Evolutionary conservation across 495 filamentous ascomycete genomes (phyloP).

Genomic region (Parathielavia hyrcaniae): DNA sequence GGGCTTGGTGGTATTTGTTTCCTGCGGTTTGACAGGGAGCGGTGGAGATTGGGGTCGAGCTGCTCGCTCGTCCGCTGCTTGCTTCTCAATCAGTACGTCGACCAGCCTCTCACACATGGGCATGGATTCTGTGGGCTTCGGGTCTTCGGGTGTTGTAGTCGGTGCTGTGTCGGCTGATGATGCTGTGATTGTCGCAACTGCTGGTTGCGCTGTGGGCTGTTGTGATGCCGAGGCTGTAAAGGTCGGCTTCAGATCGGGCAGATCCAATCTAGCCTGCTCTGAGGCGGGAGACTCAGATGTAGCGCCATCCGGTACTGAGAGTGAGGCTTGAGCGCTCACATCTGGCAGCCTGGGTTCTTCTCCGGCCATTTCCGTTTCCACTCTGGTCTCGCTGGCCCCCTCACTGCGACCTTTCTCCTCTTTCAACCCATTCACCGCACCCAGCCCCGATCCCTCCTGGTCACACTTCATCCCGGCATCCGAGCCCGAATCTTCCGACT

Average conservation of each 20-base stretch:
- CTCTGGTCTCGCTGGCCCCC: not conserved
- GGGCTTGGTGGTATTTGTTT: not conserved
- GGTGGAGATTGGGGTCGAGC: not conserved
- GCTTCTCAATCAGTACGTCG: not conserved
- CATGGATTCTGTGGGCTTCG: not conserved
- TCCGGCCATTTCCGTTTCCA: not conserved
- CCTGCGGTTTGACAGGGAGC: not conserved
- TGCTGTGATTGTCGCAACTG: not conserved
- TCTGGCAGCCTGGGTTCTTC: not conserved
- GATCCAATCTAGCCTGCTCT: not conserved
- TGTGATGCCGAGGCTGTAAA: not conserved
- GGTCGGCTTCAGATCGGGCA: not conserved
- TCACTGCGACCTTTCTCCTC: not conserved
- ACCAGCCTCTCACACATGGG: not conserved
- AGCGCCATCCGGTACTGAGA: not conserved
- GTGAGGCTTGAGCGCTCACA: not conserved
- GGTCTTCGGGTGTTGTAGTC: not conserved
- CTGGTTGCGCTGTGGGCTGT: not conserved
- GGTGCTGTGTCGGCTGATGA: not conserved
- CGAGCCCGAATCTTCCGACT: constrained; percentile 6
- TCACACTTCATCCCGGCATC: constrained; percentile 12
- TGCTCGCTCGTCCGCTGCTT: not conserved
- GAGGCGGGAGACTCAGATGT: not conserved
- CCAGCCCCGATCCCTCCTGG: not conserved
- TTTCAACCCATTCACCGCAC: not conserved